Conservation (phyloP, 1,284 basidiomycete genomes). For the Lentinus polychrous region DNA sequence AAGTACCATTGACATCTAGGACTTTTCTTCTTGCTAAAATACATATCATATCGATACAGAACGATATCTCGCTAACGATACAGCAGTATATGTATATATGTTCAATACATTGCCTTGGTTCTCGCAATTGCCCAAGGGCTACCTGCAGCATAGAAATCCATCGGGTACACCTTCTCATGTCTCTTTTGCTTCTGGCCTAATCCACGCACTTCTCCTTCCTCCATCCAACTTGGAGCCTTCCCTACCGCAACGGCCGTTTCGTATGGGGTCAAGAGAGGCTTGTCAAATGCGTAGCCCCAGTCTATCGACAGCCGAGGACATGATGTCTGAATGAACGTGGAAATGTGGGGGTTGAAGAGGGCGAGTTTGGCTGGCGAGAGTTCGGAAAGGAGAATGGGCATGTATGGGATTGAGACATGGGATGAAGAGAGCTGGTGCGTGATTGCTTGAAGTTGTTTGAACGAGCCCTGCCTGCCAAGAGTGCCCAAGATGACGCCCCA, state of each 20-base stretch:
- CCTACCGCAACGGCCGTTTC: slow-evolving; percentile 89
- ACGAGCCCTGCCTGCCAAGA: slow-evolving; percentile 89
- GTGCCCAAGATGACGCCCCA: slow-evolving; percentile 99
- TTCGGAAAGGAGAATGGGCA: slow-evolving; percentile 92
- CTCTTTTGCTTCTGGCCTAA: slow-evolving; percentile 19
- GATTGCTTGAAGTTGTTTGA: slow-evolving; percentile 85
- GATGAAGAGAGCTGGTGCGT: slow-evolving; percentile 56
- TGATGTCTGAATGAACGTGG: slow-evolving; percentile 91
- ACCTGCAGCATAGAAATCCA: slow-evolving; percentile 92
- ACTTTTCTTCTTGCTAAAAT: not conserved
- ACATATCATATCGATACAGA: no score
- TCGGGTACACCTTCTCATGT: slow-evolving; percentile 64
- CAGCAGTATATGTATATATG: slow-evolving; percentile 3
- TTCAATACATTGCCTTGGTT: slow-evolving; percentile 31
- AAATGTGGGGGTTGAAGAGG: slow-evolving; percentile 75
- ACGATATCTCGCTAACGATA: not conserved
- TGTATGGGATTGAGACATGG: slow-evolving; percentile 57
- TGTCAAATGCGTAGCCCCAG: slow-evolving; percentile 95
- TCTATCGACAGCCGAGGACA: slow-evolving; percentile 96
- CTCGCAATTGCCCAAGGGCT: slow-evolving; percentile 67
- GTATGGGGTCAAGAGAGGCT: slow-evolving; percentile 89
- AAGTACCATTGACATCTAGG: slow-evolving; percentile 12
- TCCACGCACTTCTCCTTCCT: slow-evolving; percentile 31
- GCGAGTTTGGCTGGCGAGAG: slow-evolving; percentile 91
- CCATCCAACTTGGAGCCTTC: slow-evolving; percentile 59